These are phyloP conservation scores for Podospora appendiculata DNA, from an alignment of 495 filamentous ascomycete genomes.

Conservation along the genomic window DNA sequence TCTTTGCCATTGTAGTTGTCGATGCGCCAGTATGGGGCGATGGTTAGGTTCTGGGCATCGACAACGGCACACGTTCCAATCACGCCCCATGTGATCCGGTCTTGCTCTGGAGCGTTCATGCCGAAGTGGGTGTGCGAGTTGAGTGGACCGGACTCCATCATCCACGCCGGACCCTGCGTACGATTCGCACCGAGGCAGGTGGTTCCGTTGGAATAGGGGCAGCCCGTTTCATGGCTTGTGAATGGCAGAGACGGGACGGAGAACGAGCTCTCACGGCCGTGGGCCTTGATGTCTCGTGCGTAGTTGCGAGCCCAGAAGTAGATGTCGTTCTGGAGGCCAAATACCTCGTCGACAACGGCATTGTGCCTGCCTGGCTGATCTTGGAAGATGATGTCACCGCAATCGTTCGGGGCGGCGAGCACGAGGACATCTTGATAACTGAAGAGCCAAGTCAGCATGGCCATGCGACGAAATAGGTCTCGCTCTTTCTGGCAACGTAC, in stretches of 20 bases:
- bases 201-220: not conserved
- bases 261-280: not conserved
- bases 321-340: not conserved
- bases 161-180: not conserved
- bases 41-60: not conserved
- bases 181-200: not conserved
- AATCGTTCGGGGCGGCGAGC: not conserved
- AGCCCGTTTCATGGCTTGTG: not conserved
- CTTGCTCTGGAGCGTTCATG: not conserved
- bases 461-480: not conserved
- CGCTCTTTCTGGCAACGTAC: not conserved
- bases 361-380: not conserved
- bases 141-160: not conserved
- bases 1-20: not conserved
- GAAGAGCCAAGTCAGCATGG: not conserved
- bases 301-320: slow-evolving; percentile 1
- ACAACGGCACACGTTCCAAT: not conserved
- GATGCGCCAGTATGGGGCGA: not conserved
- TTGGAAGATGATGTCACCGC: not conserved
- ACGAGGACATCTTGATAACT: slow-evolving; percentile 1
- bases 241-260: not conserved
- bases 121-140: slow-evolving; percentile 1
- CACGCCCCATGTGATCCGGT: not conserved
- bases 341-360: not conserved
- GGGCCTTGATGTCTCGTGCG: not conserved